A percentile compares a stretch with the other conserved stretches of the same genome.
These are phyloP conservation scores for Huiozyma sinensis DNA, from an alignment of 805 yeast species.

Conservation along the genomic window DNA sequence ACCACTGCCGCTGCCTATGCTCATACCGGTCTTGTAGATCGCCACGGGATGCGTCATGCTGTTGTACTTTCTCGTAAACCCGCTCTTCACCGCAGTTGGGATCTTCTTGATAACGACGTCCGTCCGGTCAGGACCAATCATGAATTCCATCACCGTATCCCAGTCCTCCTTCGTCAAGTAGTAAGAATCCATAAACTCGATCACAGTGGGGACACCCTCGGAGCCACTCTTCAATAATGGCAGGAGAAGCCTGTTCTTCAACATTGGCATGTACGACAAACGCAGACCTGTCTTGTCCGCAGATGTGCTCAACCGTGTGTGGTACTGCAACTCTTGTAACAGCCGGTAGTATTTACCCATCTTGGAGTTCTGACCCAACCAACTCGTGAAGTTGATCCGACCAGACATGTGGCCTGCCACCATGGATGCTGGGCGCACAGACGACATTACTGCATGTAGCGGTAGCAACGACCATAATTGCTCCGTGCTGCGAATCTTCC, in stretches of 20 bases:
- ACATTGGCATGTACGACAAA: slow-evolving; percentile 59
- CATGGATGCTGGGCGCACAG: slow-evolving; percentile 66
- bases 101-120: slow-evolving; percentile 44
- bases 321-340: slow-evolving; percentile 81
- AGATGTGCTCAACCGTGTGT: slow-evolving; percentile 68
- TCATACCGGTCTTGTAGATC: slow-evolving; percentile 61
- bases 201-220: slow-evolving; percentile 55
- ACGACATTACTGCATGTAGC: slow-evolving; percentile 75
- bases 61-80: slow-evolving; percentile 82
- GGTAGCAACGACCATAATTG: slow-evolving; percentile 94
- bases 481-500: slow-evolving; percentile 75
- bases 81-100: slow-evolving; percentile 68
- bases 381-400: slow-evolving; percentile 68
- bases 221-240: slow-evolving; percentile 50
- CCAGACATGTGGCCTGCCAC: slow-evolving; percentile 64
- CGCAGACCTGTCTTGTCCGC: slow-evolving; percentile 69
- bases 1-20: slow-evolving; percentile 29
- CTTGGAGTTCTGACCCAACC: slow-evolving; percentile 88
- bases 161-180: slow-evolving; percentile 85
- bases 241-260: slow-evolving; percentile 43
- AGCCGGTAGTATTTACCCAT: slow-evolving; percentile 64
- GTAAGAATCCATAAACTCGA: slow-evolving; percentile 72
- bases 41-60: slow-evolving; percentile 71
- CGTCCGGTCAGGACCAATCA: slow-evolving; percentile 51
- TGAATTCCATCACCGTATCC: slow-evolving; percentile 78